Base-by-base conservation (phyloP, 2,329 filamentous ascomycete genomes). In the Ceratocystis harringtonii region DNA sequence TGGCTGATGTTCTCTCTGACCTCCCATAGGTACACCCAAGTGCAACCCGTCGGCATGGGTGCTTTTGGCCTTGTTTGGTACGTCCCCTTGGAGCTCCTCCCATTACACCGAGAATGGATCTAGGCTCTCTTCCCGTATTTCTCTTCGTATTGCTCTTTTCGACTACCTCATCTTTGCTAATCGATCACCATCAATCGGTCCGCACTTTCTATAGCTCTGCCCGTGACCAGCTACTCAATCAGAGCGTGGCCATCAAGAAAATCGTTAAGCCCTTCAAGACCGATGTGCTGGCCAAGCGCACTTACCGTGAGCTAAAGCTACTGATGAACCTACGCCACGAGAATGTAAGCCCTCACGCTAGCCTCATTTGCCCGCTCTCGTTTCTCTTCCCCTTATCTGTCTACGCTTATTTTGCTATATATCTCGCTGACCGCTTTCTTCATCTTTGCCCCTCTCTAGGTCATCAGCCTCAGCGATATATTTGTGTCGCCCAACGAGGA, bases 241-340 rank as follows among this genome's bases (percentile, higher is more conserved):
- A 96, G 77, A 91, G 92, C 77, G 94, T 99, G 68, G 94, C 94
- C 67, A 92, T 99, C 75, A 99, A 99, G 84, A 99, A 99, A 84
- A 99, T 99, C 74, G 97, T 99, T 92, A 99, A 97, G 81, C 94
- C 94, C 8, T 99, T 99, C 78, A 96, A 92, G 81, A 99, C 94
- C n/a, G 92, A 94, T 0, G 94, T 99, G 67, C 82, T 99, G 61
- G 94, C 94, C 67, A 99, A 99, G 81, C 85, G 94, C 74, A 99
- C 94, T 70, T 99, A 99, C 76, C 87, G 94, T 73, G 94, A 99
- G 77, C 80, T 99, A 74, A 99, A 97, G 81, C 84, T 99, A 69
- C 81, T 99, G 73, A 99, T 97, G 81, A 94, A 99, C 74, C 80
- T 99, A 68, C 87, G 87, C 74, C 94, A 99, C 76, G 94, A 99